These are phyloP conservation scores for Nakaseomyces sp. DNA, from an alignment of 1,139 yeast species.

Conservation along the genomic window DNA sequence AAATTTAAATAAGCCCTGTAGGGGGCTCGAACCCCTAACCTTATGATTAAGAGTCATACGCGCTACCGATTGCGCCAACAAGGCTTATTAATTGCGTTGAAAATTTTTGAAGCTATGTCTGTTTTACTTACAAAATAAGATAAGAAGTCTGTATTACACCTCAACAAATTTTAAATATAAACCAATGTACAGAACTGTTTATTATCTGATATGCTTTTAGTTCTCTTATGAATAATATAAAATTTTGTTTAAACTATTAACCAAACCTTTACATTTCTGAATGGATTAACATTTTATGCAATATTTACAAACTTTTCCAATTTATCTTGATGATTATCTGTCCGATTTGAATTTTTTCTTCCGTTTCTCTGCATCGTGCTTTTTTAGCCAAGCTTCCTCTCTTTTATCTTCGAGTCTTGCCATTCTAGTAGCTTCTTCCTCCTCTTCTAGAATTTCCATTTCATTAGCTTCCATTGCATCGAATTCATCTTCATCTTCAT, in stretches of 20 bases:
- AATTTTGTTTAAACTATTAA: no score
- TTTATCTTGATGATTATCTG: not conserved
- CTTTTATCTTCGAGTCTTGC: conserved; percentile 60
- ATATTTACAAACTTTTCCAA: not conserved
- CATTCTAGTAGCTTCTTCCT: conserved; percentile 48
- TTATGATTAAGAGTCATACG: conserved; percentile 40
- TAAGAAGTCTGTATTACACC: no score
- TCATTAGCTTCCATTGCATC: conserved; percentile 96
- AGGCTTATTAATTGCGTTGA: conserved; percentile 25
- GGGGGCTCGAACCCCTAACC: conserved; percentile 42
- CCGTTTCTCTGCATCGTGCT: conserved; percentile 38
- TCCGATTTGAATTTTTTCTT: conserved; percentile 4
- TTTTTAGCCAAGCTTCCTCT: conserved; percentile 52
- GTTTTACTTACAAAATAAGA: no score
- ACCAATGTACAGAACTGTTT: not conserved
- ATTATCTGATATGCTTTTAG: no score
- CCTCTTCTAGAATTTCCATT: conserved; percentile 76
- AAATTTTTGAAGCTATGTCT: no score
- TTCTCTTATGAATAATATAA: no score
- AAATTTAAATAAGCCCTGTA: conserved; percentile 33
- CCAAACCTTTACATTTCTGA: no score
- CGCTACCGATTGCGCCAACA: conserved; percentile 43
- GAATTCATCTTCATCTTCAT: conserved; percentile 36
- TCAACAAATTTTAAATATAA: no score
- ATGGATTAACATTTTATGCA: not conserved